Evolutionary conservation across 2,329 filamentous ascomycete species (phyloP).

Genomic region (Hysterium pulicare): DNA sequence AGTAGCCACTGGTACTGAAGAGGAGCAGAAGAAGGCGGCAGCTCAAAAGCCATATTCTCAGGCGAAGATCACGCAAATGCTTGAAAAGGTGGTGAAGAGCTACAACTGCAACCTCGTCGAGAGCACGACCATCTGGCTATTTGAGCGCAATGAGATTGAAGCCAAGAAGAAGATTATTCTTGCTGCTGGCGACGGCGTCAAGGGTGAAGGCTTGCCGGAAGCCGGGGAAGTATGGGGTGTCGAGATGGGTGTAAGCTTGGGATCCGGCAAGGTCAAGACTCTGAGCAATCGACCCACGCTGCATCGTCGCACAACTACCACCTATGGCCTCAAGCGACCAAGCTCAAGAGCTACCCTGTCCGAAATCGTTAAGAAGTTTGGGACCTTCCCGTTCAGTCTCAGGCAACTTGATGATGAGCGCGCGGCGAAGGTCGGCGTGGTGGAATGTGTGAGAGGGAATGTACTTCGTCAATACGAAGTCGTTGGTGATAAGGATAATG

Average conservation of each 20-base stretch:
- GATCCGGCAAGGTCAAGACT: conserved; percentile 91
- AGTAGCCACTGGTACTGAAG: conserved; percentile 76
- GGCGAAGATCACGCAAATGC: conserved; percentile 76
- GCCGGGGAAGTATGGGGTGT: conserved; percentile 96
- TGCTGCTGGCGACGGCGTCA: conserved; percentile 77
- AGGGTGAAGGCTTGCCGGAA: conserved; percentile 85
- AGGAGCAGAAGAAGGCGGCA: conserved; percentile 88
- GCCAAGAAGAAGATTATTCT: conserved; percentile 98
- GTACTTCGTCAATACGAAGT: conserved; percentile 96
- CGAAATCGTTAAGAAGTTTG: conserved; percentile 96
- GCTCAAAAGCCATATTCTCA: conserved; percentile 80
- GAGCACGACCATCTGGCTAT: conserved; percentile 96
- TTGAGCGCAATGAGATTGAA: conserved; percentile 97
- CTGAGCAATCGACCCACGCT: conserved; percentile 84
- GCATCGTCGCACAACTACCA: conserved; percentile 87
- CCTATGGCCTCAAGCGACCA: conserved; percentile 88
- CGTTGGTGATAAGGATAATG: conserved; percentile 85
- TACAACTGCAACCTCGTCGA: conserved; percentile 93
- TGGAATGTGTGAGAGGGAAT: conserved; percentile 91
- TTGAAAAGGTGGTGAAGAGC: conserved; percentile 87
- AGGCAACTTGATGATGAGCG: conserved; percentile 96
- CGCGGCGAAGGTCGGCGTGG: conserved; percentile 89
- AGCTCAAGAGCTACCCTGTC: conserved; percentile 90
- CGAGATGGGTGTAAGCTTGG: conserved; percentile 88
- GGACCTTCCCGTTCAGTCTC: conserved; percentile 95